A percentile compares a stretch with the other conserved stretches of the same genome.
These are phyloP conservation scores for Lasiosphaeriaceae sp. DNA, from an alignment of 495 filamentous ascomycete species.

Conservation along the genomic window DNA sequence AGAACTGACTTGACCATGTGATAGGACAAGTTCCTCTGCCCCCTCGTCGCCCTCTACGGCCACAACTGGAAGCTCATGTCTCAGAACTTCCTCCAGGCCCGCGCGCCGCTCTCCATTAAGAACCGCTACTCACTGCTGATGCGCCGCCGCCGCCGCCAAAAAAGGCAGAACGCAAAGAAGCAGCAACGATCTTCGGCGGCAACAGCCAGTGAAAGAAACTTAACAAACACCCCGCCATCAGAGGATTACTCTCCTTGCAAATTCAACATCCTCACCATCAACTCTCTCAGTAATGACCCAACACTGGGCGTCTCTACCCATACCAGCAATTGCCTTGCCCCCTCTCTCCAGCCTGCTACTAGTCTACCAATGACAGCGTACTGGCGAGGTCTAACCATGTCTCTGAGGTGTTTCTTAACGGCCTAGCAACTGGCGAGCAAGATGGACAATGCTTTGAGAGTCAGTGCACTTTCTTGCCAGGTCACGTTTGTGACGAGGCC, in stretches of 20 bases:
- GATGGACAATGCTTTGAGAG: too few relatives aligned
- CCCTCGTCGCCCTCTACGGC: neutral
- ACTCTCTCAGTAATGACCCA: too few relatives aligned
- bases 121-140: neutral
- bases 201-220: neutral
- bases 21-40: neutral
- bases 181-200: neutral
- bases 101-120: neutral
- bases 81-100: neutral
- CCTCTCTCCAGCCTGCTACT: too few relatives aligned
- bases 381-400: too few relatives aligned
- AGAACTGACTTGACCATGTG: too few relatives aligned
- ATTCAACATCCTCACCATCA: neutral
- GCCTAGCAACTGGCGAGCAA: too few relatives aligned
- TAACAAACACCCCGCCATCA: neutral
- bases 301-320: neutral
- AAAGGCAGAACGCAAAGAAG: neutral
- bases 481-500: too few relatives aligned
- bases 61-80: neutral
- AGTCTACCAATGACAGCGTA: too few relatives aligned
- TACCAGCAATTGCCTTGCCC: neutral
- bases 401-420: too few relatives aligned
- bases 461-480: too few relatives aligned
- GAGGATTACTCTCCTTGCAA: neutral
- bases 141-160: neutral